Base-by-base conservation (phyloP, 176 grass and related monocot species). In the Phoenix dactylifera region DNA sequence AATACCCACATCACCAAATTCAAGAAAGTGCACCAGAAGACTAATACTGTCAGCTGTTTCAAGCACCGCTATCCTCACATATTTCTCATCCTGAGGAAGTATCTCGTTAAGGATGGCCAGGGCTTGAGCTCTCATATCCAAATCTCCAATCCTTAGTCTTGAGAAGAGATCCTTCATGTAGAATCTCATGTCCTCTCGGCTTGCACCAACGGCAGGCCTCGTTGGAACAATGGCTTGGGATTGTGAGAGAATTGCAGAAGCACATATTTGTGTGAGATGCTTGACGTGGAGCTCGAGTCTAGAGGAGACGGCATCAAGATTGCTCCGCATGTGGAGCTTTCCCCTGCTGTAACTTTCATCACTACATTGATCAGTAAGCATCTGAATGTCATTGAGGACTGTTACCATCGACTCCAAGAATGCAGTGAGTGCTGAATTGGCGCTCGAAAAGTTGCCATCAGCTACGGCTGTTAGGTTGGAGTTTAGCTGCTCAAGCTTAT, bases 151-250 rank as follows among this genome's bases (percentile, higher is more conserved):
- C 80, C 64, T 82, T 54, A 97, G 57, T 65, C 92, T 74, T 24
- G 63, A 91, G 72, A 97, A 88, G 26, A 97, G 70, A 60, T 97
- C 92, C 55, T 71, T 88, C 49, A 85, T 70, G 72, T 83, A 97
- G 78, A 88, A 85, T 72, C 54, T 69, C 64, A 91, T 88, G 68
- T 85, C 87, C 25, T 80, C 78, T 44, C 74, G 16, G 22, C 61
- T 55, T 15, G 92, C 87, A 56, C 69, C 84, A 4, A 16, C 18
- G 49, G 70, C 32, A 0, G 92, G 92, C 65, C 83, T 75, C 18
- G 66, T 68, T 0, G 81, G 75, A 29, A 91, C 68, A 62, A 97
- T 91, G 48, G 84, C 87, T 58, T 65, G 71, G 16, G 73, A 85
- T 16, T 76, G 58, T 7, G 79, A 16, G 1, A 72, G 50, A 17